Evolutionary conservation across 2,329 filamentous ascomycete species (phyloP).

Genomic region (Teratosphaeria zuluensis): DNA sequence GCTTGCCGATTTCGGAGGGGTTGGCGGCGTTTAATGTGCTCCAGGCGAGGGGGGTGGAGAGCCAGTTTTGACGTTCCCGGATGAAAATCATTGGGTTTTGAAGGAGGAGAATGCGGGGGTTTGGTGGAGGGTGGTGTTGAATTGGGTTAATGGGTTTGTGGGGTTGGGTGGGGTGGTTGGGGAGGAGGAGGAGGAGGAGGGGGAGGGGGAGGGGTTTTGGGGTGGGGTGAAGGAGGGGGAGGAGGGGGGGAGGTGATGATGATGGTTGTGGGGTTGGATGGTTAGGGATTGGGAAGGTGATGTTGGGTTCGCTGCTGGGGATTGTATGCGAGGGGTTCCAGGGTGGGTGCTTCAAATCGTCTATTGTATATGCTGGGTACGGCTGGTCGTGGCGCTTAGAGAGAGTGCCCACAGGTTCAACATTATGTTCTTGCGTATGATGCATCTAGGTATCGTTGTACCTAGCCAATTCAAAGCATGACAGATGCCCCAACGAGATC

Average conservation of each 20-base stretch:
- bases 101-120: slow-evolving; percentile 85
- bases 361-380: no score
- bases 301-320: no score
- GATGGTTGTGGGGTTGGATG: not conserved
- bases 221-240: not conserved
- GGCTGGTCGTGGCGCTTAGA: no score
- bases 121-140: slow-evolving; percentile 80
- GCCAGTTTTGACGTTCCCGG: slow-evolving; percentile 74
- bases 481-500: no score
- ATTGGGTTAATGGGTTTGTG: slow-evolving; percentile 56
- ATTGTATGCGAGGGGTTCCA: no score
- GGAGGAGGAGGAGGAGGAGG: not conserved
- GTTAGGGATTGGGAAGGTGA: no score
- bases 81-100: slow-evolving; percentile 71
- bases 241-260: no score
- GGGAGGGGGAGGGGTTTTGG: not conserved
- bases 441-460: no score
- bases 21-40: slow-evolving; percentile 78
- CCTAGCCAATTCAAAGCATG: no score
- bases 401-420: no score
- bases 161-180: not conserved
- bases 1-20: slow-evolving; percentile 75
- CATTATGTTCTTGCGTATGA: no score
- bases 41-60: slow-evolving; percentile 64
- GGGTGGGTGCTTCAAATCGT: no score